Percentiles rank a stretch among this genome's conserved stretches.
Conservation (phyloP, 2,329 filamentous ascomycete species). For the Ampelomyces quisqualis region DNA sequence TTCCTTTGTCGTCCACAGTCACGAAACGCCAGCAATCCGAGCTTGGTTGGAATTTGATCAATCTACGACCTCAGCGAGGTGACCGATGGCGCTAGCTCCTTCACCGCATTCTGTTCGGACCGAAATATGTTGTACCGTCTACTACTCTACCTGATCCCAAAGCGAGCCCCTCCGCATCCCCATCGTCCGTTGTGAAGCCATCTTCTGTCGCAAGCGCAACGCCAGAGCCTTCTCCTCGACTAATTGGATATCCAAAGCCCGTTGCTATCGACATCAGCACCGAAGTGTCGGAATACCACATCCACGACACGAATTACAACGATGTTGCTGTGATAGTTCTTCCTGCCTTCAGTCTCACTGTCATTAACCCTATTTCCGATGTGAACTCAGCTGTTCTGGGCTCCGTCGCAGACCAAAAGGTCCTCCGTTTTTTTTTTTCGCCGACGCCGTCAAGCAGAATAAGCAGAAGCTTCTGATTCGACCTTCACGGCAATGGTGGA, state of each 20-base stretch:
- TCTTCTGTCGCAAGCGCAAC: neutral
- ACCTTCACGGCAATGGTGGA: slow-evolving; percentile 60
- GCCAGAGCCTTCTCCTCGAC: slow-evolving; percentile 3
- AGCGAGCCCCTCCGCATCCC: slow-evolving; percentile 1
- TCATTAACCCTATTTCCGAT: too few species aligned
- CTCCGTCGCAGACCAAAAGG: slow-evolving; percentile 51
- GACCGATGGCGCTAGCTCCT: slow-evolving; percentile 40
- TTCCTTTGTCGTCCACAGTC: slow-evolving; percentile 27
- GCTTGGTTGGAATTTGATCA: slow-evolving; percentile 19
- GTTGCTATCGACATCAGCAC: slow-evolving; percentile 25
- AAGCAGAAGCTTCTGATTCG: slow-evolving; percentile 62
- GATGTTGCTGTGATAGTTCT: slow-evolving; percentile 47
- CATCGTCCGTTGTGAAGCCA: neutral
- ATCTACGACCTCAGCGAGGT: slow-evolving; percentile 28
- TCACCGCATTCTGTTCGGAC: slow-evolving; percentile 30
- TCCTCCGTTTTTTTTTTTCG: too few species aligned
- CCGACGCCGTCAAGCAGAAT: slow-evolving; percentile 45
- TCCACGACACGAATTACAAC: slow-evolving; percentile 36
- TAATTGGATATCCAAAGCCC: slow-evolving; percentile 39
- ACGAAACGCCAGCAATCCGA: slow-evolving; percentile 18
- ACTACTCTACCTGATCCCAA: slow-evolving; percentile 8
- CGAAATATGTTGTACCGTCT: neutral
- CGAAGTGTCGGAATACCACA: slow-evolving; percentile 45
- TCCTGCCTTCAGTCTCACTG: slow-evolving; percentile 12
- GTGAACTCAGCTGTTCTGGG: slow-evolving; percentile 35